Percentiles rank a stretch among this genome's conserved stretches.
These are phyloP conservation scores for Linnemannia schmuckeri DNA, from an alignment of 192 early-diverging fungal species.

Conservation along the genomic window DNA sequence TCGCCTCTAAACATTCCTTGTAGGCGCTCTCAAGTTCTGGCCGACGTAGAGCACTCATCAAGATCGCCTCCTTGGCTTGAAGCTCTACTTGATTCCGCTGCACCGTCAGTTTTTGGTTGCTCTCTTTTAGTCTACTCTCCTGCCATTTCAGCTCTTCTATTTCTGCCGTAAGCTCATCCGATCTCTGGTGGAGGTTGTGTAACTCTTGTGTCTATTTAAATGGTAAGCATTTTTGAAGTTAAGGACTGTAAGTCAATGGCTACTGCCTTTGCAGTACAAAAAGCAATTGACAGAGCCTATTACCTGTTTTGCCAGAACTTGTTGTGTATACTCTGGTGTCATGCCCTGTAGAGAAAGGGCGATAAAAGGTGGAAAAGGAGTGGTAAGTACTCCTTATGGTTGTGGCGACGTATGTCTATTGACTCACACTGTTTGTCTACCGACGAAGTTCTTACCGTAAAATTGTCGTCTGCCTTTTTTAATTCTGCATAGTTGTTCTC, in stretches of 20 bases:
- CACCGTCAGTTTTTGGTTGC: slow-evolving; percentile 22
- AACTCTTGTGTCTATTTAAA: slow-evolving; percentile 31
- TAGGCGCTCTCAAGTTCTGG: slow-evolving; percentile 45
- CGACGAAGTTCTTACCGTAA: slow-evolving; percentile 18
- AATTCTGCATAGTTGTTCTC: slow-evolving; percentile 30
- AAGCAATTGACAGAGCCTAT: neutral
- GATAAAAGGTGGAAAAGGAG: neutral
- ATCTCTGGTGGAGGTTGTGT: slow-evolving; percentile 39
- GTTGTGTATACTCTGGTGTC: slow-evolving; percentile 40
- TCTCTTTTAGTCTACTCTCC: slow-evolving; percentile 32
- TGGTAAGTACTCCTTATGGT: neutral
- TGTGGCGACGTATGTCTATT: no score
- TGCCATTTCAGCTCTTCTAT: slow-evolving; percentile 51
- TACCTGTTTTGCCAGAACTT: slow-evolving; percentile 38
- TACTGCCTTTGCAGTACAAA: neutral
- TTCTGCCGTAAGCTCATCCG: slow-evolving; percentile 32
- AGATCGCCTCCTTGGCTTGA: slow-evolving; percentile 44
- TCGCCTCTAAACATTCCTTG: slow-evolving; percentile 39
- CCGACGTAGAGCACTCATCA: slow-evolving; percentile 35
- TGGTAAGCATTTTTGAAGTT: neutral
- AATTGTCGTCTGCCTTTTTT: slow-evolving; percentile 49
- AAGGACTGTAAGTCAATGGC: no score
- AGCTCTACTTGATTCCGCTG: slow-evolving; percentile 29
- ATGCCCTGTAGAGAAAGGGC: slow-evolving; percentile 30
- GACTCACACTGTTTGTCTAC: no score